Evolutionary conservation across 441 rosid genomes (phyloP), one percentile per base, ranked within the genome.

Genomic region (Codiaeum variegatum): DNA sequence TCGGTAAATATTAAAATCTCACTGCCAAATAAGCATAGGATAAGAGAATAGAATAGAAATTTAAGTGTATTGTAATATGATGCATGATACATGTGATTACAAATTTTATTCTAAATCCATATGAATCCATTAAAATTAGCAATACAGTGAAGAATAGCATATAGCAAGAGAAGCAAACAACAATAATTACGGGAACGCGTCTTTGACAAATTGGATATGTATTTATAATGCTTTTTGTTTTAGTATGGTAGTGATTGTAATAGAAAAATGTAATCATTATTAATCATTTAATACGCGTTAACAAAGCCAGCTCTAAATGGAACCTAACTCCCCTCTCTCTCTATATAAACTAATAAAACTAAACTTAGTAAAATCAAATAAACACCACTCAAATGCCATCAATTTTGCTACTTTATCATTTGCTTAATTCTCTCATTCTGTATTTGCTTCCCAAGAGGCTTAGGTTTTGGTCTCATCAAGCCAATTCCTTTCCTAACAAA

Each of bases 371-470:
- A 11, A 32, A 16, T 28, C 6, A 28, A 44, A 49, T 7, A 13
- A 61, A 15, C 15, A 42, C 32, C 28, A 1, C 42, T 71, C 51
- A 51, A 29, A 26, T 85, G 81, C 77, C 66, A 2, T 83, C 80
- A 65, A 83, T 85, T 58, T 80, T 76, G 67, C 79, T 84, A 79
- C 76, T 82, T 36, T 83, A 85, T 75, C 78, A 76, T 49, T 80
- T 83, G 61, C 55, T 85, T 13, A 75, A 78, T 52, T 56, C 91
- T 1, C 65, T 80, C 55, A 75, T 85, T 36, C 82, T 78, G 8
- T 78, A 52, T 69, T 74, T 86, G 68, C 63, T 83, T 32, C 89
- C 90, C 66, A 80, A 81, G 76, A 85, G 83, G 55, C 86, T 88
- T 0, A 76, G 83, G 42, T 69, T 63, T 73, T 86, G 78, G 82